Conservation (phyloP, 257 asterid genomes). For the Solanum paucissectum region DNA sequence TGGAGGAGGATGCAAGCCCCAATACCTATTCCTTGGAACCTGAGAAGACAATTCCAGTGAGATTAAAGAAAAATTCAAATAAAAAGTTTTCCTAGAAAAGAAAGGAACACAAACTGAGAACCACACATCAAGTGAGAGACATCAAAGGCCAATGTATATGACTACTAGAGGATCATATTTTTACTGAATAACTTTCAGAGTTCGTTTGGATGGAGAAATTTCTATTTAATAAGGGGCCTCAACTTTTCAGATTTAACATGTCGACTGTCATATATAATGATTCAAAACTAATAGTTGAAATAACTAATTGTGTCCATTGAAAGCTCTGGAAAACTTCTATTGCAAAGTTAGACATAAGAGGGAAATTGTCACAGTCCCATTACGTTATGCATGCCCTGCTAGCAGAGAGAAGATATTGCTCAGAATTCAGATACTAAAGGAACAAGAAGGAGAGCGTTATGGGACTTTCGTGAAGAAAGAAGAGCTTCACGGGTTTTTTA, state of each 20-base stretch:
- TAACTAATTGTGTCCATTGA: neutral
- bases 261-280: neutral
- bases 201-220: neutral
- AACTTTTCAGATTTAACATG: neutral
- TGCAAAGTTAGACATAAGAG: neutral
- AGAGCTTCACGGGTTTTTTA: neutral
- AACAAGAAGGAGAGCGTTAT: neutral
- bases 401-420: neutral
- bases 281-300: neutral
- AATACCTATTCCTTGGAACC: constrained; percentile 92
- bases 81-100: neutral
- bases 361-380: neutral
- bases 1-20: constrained; percentile 99
- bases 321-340: neutral
- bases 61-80: neutral
- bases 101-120: neutral
- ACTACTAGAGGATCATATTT: neutral
- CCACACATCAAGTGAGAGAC: neutral
- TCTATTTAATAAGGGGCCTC: neutral
- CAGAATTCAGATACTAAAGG: neutral
- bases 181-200: neutral
- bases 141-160: neutral
- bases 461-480: neutral
- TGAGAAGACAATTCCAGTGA: constrained; percentile 22
- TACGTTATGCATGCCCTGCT: neutral